Evolutionary conservation across 139 green algal genomes (phyloP).

Genomic region (Auxenochlorella pyrenoidosa): DNA sequence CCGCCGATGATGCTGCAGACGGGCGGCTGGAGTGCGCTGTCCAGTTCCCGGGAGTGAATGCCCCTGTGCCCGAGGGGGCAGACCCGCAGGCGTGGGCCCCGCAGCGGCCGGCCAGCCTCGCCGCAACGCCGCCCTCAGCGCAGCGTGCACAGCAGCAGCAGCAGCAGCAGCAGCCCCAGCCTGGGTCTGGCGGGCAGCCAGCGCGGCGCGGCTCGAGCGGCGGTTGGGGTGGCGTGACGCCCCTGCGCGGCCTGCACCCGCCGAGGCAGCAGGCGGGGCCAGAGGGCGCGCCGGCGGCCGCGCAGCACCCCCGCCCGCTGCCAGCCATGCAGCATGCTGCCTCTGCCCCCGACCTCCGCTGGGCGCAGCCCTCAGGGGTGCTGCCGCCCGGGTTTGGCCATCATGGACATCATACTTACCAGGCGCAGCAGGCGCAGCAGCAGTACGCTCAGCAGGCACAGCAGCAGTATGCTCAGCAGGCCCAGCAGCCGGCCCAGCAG

Average conservation of each 20-base stretch:
- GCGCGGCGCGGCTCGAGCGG: neutral
- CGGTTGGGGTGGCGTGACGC: neutral
- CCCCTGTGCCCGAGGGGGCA: conserved; percentile 31
- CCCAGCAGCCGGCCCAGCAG: neutral
- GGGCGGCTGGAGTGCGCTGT: conserved; percentile 15
- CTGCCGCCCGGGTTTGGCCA: neutral
- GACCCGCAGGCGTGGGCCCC: conserved; percentile 19
- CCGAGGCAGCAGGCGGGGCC: neutral
- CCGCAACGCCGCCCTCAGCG: neutral
- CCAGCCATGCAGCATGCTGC: neutral
- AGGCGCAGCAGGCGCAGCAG: neutral
- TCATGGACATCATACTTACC: neutral
- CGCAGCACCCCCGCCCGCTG: neutral
- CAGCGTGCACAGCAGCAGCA: neutral
- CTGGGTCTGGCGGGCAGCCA: neutral
- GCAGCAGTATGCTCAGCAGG: neutral
- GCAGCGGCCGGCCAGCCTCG: neutral
- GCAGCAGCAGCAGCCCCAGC: neutral
- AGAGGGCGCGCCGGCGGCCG: neutral
- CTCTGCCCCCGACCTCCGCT: neutral
- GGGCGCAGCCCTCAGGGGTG: neutral
- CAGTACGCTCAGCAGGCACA: neutral
- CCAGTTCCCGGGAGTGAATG: conserved; percentile 48
- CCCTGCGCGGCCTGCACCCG: conserved; percentile 5
- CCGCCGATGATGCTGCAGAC: neutral